Base-by-base conservation (phyloP, 2,329 filamentous ascomycete genomes). In the Ascochyta clinopodiicola region DNA sequence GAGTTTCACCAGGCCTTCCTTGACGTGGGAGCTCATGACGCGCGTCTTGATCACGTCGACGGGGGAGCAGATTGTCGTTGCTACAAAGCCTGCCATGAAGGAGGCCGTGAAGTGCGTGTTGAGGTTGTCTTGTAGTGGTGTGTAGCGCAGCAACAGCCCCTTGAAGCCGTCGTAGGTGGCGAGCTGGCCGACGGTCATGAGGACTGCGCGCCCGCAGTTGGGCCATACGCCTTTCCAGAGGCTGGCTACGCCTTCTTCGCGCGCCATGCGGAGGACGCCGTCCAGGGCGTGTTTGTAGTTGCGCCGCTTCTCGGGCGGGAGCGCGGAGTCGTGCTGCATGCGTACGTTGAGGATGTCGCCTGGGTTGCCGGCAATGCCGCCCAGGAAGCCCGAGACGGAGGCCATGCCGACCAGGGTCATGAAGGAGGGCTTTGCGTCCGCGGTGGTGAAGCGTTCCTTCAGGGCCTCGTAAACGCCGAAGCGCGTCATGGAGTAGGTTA, bases 401-500 rank as follows among this genome's bases (percentile, higher is more conserved):
- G 94, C 91, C 77, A 98, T 90, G 62, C 85, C 90, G 61, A 96
- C 84, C 9, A 99, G 87, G n/a, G 86, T 82, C 10, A 87, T 81
- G 67, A 96, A 87, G 2, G 89, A 86, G 2, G 92, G 89, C 47
- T 81, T 74, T 3, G 72, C 67, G 2, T 74, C 72, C 29, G 77
- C 62, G 7, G 82, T 80, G 34, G 86, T 85, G 71, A 88, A 82
- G 46, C 83, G 84, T 22, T 84, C 80, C 79, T 99, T 99, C 56
- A 98, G 82, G 66, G 96, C 88, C 79, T 98, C 95, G 81, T 99
- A 99, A 62, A 97, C 87, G 62, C 92, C 95, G 79, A 99, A 99
- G 44, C 95, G 91, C 34, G 92, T 95, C 45, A 95, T 99, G 56
- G 90, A 95, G 81, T 99, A 99, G 56, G 95, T 98, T 50, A 79